A percentile compares a stretch with the other conserved stretches of the same genome.
Evolutionary conservation across 441 rosid genomes (phyloP).

Genomic region (Jatropha multifida): DNA sequence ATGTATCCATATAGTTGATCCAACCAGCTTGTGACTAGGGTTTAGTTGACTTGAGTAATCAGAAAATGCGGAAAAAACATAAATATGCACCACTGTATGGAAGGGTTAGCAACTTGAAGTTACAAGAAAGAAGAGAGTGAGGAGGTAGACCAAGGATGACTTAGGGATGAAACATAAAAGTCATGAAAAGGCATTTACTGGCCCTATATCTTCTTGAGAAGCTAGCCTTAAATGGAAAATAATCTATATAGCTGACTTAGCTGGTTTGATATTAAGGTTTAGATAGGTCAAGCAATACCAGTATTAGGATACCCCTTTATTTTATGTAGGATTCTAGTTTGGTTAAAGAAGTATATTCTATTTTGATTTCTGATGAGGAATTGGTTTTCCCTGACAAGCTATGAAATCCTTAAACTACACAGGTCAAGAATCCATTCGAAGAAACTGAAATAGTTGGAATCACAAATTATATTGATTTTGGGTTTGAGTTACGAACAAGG

Average conservation of each 20-base stretch:
- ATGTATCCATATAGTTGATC: neutral
- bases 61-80: neutral
- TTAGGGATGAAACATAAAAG: neutral
- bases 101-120: neutral
- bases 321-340: constrained; percentile 3
- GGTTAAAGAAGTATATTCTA: neutral
- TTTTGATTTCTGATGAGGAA: neutral
- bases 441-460: constrained; percentile 83
- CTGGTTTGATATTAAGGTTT: neutral
- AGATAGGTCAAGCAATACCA: neutral
- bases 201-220: neutral
- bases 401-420: constrained; percentile 29
- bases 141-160: neutral
- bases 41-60: neutral
- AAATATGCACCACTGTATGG: neutral
- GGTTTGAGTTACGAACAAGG: constrained; percentile 89
- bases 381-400: constrained; percentile 2
- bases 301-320: neutral
- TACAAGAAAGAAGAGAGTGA: no score
- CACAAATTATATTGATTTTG: constrained; percentile 91
- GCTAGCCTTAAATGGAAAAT: neutral
- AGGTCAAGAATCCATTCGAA: constrained; percentile 92
- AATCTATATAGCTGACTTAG: neutral
- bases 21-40: neutral
- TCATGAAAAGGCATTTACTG: neutral